Evolutionary conservation across 2,329 filamentous ascomycete genomes (phyloP), one percentile per base, ranked within the genome.

Genomic region (Coniochaeta hoffmannii): DNA sequence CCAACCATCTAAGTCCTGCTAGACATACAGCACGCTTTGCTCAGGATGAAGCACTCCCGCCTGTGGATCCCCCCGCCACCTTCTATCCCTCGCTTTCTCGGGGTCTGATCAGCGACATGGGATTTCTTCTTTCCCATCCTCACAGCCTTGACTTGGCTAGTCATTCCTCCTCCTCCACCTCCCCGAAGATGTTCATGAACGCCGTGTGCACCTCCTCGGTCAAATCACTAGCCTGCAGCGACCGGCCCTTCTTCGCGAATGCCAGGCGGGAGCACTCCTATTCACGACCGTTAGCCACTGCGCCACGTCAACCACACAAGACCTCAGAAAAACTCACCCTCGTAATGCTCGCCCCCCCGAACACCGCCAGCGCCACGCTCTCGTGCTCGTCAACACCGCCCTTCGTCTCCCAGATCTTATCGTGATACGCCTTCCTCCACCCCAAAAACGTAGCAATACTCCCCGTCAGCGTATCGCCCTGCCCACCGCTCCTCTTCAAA

Each of bases 401-500:
- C 72, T 15, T 76, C 71, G 58, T 82, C 9, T 83, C 85, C 93
- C 93, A 97, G 4, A 97, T 71, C 28, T 79, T 78, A 56, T 96
- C 89, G 54, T 90, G 76, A 70, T 99, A 99, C 22, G 90, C 90
- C 68, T 86, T 86, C 58, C 93, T 80, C 86, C 93, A 99, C 1
- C 84, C 92, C 60, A 97, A 72, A 62, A 99, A 84, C 3, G 94
- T 97, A 1, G 89, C 94, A 61, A 99, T 75, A 32, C 86, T 86
- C 1, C 94, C 94, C 0, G 94, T 97, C 61, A 99, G 75, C 4
- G 94, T 97, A 72, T 99, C 94, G 1, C 94, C 94, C 73, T 99
- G 94, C 0, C 94, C 94, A 50, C 93, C 94, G 56, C 89, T 93
- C 61, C 94, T 80, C 81, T 99, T 99, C 69, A 85, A 72, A 1